These are phyloP conservation scores for Zymoseptoria ardabiliae DNA, from an alignment of 2,329 filamentous ascomycete genomes.

Conservation along the genomic window DNA sequence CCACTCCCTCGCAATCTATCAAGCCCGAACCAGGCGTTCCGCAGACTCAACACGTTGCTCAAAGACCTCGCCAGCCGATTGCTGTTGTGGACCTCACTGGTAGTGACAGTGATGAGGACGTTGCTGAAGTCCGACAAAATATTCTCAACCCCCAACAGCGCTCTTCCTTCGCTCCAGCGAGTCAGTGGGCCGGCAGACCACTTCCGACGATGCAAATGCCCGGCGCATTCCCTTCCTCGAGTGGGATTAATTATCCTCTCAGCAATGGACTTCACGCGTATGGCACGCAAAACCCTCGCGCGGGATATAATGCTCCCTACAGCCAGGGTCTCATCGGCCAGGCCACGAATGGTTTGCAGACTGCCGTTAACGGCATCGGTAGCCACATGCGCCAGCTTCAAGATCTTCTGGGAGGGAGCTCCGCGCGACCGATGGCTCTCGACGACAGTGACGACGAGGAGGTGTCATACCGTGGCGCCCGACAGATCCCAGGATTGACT, in stretches of 20 bases:
- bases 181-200: background rate
- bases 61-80: constrained; percentile 9
- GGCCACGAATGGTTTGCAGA: background rate
- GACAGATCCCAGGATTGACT: constrained; percentile 12
- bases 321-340: background rate
- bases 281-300: background rate
- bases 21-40: constrained; percentile 8
- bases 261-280: background rate
- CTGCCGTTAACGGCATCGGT: constrained; percentile 4
- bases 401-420: constrained; percentile 15
- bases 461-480: constrained; percentile 16
- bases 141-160: constrained; percentile 18
- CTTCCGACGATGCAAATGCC: constrained; percentile 17
- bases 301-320: background rate
- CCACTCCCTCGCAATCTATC: background rate
- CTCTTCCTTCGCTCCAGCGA: constrained; percentile 2
- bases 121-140: constrained; percentile 19
- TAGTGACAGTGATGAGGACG: constrained; percentile 26
- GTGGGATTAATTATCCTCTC: background rate
- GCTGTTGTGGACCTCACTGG: constrained; percentile 28
- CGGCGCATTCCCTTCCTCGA: constrained; percentile 15
- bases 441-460: constrained; percentile 22
- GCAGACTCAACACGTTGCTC: constrained; percentile 9
- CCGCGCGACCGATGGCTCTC: constrained; percentile 8
- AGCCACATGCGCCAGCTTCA: constrained; percentile 13